Conservation (phyloP, 805 yeast species). For the Metschnikowia henanensis region DNA sequence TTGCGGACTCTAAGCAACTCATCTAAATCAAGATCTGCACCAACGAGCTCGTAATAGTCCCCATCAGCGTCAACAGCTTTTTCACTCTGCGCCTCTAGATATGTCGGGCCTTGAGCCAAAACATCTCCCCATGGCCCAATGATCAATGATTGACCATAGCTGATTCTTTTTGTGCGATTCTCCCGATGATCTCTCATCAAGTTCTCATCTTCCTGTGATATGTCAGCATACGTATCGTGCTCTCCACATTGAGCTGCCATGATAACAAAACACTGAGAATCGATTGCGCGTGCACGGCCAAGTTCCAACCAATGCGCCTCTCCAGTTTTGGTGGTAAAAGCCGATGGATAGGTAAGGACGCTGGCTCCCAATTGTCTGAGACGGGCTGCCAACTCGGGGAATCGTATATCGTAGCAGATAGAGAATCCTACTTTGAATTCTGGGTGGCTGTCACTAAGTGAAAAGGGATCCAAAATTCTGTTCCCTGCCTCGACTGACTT, state of each 20-base stretch:
- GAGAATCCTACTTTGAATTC: conserved; percentile 57
- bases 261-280: conserved; percentile 81
- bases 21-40: conserved; percentile 66
- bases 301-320: conserved; percentile 84
- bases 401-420: conserved; percentile 85
- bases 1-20: conserved; percentile 50
- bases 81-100: conserved; percentile 23
- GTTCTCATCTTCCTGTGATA: conserved; percentile 20
- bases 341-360: conserved; percentile 81
- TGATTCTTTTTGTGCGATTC: conserved; percentile 46
- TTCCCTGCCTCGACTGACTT: conserved; percentile 80
- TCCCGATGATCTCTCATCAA: not conserved
- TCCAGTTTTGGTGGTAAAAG: conserved; percentile 92
- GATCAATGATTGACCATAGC: conserved; percentile 85
- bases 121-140: conserved; percentile 93
- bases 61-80: conserved; percentile 27
- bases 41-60: conserved; percentile 43
- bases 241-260: conserved; percentile 88
- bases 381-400: conserved; percentile 75
- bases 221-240: conserved; percentile 55
- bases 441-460: conserved; percentile 7
- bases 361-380: conserved; percentile 68
- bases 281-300: conserved; percentile 84
- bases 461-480: conserved; percentile 33
- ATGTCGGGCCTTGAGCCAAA: conserved; percentile 48